These are phyloP conservation scores for Salvia splendens DNA, from an alignment of 257 asterid species.

Conservation along the genomic window DNA sequence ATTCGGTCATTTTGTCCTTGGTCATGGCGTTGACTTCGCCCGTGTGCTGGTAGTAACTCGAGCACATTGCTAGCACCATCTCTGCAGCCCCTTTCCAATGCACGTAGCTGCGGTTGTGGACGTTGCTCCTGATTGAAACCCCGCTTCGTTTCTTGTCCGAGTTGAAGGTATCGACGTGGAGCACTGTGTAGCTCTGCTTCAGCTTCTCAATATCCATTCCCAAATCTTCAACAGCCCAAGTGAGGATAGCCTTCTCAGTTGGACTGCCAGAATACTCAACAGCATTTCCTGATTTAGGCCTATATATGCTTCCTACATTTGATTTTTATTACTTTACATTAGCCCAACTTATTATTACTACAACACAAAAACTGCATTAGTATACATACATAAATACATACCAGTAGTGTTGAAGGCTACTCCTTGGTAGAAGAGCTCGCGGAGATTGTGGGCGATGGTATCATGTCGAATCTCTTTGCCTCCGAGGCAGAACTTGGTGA, in stretches of 20 bases:
- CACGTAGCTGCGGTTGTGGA: conserved; percentile 25
- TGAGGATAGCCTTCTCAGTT: conserved; percentile 51
- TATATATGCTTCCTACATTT: conserved; percentile 34
- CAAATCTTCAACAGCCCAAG: conserved; percentile 52
- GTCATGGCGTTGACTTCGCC: conserved; percentile 39
- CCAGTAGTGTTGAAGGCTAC: conserved; percentile 48
- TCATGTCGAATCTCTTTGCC: conserved; percentile 23
- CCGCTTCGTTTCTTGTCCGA: conserved; percentile 47
- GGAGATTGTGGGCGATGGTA: conserved; percentile 32
- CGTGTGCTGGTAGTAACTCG: conserved; percentile 38
- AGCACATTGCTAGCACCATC: conserved; percentile 53
- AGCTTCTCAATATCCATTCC: conserved; percentile 38
- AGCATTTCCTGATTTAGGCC: conserved; percentile 34
- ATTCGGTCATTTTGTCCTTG: conserved; percentile 34
- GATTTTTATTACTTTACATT: neutral
- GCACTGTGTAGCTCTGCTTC: conserved; percentile 38
- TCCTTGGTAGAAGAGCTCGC: conserved; percentile 45
- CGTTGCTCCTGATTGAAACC: conserved; percentile 36
- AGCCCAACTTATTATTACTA: neutral
- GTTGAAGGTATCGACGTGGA: conserved; percentile 45
- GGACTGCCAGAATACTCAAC: conserved; percentile 48
- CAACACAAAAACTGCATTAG: neutral
- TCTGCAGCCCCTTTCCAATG: conserved; percentile 72
- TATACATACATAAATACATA: neutral
- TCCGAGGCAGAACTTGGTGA: conserved; percentile 47